Conservation (phyloP, 306 rosid genomes). For the Glycine tomentella region DNA sequence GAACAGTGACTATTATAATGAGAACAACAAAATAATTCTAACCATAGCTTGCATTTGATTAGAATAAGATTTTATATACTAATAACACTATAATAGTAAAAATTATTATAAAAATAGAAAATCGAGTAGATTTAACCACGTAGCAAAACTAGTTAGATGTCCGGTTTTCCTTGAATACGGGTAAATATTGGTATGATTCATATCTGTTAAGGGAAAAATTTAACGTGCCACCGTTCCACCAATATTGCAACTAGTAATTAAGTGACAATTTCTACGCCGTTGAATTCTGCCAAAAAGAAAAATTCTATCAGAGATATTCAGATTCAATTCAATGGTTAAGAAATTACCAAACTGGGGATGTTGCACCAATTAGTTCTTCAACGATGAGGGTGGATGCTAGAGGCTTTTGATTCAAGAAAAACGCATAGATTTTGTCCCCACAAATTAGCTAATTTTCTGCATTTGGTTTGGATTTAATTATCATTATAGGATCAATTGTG, state of each 20-base stretch:
- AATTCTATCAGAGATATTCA: conserved; percentile 33
- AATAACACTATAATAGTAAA: too few relatives aligned
- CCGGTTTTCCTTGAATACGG: conserved; percentile 42
- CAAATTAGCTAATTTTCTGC: neutral
- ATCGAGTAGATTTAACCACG: conserved; percentile 38
- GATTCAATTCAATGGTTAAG: conserved; percentile 50
- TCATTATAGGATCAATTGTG: neutral
- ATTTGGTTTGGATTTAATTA: neutral
- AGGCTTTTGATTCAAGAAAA: neutral
- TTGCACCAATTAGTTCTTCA: conserved; percentile 38
- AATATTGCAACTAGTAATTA: conserved; percentile 32
- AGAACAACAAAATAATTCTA: too few relatives aligned
- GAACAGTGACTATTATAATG: too few relatives aligned
- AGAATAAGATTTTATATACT: too few relatives aligned
- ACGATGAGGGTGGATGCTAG: conserved; percentile 2
- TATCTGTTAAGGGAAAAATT: too few relatives aligned
- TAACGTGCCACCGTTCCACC: conserved; percentile 19
- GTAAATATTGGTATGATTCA: too few relatives aligned
- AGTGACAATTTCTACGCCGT: conserved; percentile 46
- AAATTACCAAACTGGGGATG: conserved; percentile 44
- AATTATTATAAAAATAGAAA: conserved; percentile 37
- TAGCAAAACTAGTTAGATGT: conserved; percentile 42
- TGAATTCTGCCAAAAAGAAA: conserved; percentile 33
- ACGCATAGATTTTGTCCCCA: conserved; percentile 34
- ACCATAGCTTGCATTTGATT: too few relatives aligned